Conservation (phyloP, 208 protist species). For the Wallacemonas sp. region DNA sequence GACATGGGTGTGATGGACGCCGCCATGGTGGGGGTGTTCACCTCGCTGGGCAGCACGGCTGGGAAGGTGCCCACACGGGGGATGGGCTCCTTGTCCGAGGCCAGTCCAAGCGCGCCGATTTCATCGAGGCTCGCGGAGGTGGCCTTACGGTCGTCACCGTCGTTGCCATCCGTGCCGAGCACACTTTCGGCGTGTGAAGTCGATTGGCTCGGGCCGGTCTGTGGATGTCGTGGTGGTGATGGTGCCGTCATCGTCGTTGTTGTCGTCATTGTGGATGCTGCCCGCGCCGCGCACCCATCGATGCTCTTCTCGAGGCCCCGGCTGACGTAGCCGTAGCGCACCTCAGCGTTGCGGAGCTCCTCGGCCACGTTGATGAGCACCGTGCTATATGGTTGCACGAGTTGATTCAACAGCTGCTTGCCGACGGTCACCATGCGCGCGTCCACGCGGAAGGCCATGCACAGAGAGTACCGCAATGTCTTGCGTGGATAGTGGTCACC, state of each 20-base stretch:
- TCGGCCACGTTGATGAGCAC: constrained; percentile 76
- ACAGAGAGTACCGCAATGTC: constrained; percentile 82
- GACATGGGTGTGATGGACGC: neutral
- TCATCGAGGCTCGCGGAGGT: too few relatives aligned
- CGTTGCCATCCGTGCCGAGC: too few relatives aligned
- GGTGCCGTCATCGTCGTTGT: too few relatives aligned
- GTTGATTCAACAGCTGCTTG: constrained; percentile 42
- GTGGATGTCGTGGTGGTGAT: too few relatives aligned
- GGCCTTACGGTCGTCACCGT: too few relatives aligned
- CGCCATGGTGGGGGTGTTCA: neutral
- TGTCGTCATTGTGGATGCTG: too few relatives aligned
- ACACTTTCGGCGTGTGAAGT: too few relatives aligned
- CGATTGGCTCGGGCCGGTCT: too few relatives aligned
- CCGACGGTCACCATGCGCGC: constrained; percentile 52
- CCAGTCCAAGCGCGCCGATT: too few relatives aligned
- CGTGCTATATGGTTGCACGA: constrained; percentile 74
- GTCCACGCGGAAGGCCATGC: constrained; percentile 73
- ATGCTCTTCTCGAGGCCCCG: constrained; percentile 37
- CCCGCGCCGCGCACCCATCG: neutral
- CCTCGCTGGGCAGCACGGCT: constrained; percentile 5
- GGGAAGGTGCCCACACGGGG: neutral
- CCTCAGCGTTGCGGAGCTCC: constrained; percentile 72
- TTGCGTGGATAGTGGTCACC: constrained; percentile 84
- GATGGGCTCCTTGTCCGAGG: too few relatives aligned
- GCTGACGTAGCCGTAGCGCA: constrained; percentile 76